These are phyloP conservation scores for Pythium pyrilobum DNA, from an alignment of 352 stramenopile genomes.

Conservation along the genomic window DNA sequence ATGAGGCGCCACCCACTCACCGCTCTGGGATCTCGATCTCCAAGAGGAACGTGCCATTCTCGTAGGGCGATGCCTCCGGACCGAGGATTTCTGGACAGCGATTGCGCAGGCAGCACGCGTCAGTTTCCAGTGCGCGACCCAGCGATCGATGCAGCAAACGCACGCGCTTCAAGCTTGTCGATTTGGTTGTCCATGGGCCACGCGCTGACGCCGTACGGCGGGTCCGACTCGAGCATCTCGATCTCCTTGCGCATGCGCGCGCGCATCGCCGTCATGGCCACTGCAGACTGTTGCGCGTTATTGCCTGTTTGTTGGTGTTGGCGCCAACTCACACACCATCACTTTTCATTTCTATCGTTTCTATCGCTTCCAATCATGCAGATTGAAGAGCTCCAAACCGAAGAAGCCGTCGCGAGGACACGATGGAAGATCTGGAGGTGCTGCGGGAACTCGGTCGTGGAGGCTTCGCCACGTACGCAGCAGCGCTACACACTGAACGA, in stretches of 20 bases:
- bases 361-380: not conserved
- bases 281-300: too few species aligned
- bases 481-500: not conserved
- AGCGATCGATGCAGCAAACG: constrained; percentile 7
- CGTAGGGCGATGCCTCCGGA: constrained; percentile 77
- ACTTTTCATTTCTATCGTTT: constrained; percentile 10
- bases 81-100: constrained; percentile 60
- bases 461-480: constrained; percentile 53
- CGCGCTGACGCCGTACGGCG: constrained; percentile 66
- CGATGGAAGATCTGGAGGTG: constrained; percentile 47
- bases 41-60: constrained; percentile 66
- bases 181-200: constrained; percentile 76
- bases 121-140: not conserved
- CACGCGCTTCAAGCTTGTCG: constrained; percentile 71
- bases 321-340: constrained; percentile 3
- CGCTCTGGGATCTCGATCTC: constrained; percentile 72
- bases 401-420: not conserved
- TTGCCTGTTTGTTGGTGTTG: constrained; percentile 6
- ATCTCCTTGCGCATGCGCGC: constrained; percentile 80
- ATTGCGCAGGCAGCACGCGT: not conserved
- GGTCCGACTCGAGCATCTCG: constrained; percentile 77
- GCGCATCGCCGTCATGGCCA: constrained; percentile 71
- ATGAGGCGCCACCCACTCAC: too few species aligned
- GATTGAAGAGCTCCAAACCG: constrained; percentile 3
- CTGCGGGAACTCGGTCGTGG: constrained; percentile 47